Base-by-base conservation (phyloP, 2,329 filamentous ascomycete genomes). In the Cylindrodendrum hubeiense region DNA sequence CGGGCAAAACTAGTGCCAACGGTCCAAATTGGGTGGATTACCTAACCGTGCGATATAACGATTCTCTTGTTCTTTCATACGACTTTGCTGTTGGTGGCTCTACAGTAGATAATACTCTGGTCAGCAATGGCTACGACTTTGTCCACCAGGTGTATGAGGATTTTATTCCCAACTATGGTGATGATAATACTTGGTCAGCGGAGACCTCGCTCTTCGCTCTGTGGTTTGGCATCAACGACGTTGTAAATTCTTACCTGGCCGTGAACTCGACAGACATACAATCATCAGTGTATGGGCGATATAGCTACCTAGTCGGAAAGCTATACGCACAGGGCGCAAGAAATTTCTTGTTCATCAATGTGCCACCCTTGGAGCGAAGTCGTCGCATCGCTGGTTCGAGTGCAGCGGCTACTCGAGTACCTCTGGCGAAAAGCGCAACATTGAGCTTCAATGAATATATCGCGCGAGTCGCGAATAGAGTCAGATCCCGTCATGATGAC, bases 21-120 rank as follows among this genome's bases (percentile, higher is more conserved):
- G 56, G 56, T 2, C 47, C 34, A 24, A 59, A 59, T 22, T 59
- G 56, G 56, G 47, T 52, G 13, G 56, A 41, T 13, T 52, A 33
- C 41, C 19, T 52, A 12, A 43, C 47, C 1, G 24, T 41, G 24
- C 22, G 50, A 17, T 59, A 51, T 21, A 52, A 59, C 17, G 8
- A 43, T 17, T 59, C 56, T 6, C 15, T 26, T 24, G 9, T 50
- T 21, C n/a, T 59, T 0, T 51, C 56, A 12, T 59, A 52, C 17
- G 37, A 59, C 28, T 26, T 59, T 12, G 47, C 56, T 10, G 34
- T 43, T 6, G 26, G 56, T 19, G 47, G 56, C 24, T 33, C 47
- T 12, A 60, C 57, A 5, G 37, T 60, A 5, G 34, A 60, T 3
- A 34, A 15, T 13, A 21, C 37, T 2, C 4, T 60, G 6, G 33